Evolutionary conservation across 139 green algal genomes (phyloP), one percentile per base, ranked within the genome.

Genomic region (Micractinium conductrix): DNA sequence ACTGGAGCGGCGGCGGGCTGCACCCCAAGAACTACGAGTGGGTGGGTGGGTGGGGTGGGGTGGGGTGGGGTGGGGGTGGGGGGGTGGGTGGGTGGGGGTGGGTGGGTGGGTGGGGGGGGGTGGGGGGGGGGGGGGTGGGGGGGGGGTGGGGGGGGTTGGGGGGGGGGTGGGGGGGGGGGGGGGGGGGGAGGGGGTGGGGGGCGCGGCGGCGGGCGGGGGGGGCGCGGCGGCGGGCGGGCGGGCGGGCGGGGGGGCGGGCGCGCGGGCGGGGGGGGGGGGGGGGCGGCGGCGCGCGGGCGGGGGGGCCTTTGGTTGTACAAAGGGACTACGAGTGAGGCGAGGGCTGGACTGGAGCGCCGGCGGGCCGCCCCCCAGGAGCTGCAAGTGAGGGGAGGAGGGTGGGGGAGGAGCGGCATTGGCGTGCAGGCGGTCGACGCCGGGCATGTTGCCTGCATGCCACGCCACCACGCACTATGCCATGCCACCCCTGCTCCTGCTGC

Each of bases 11-110:
- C 42, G n/a, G 44, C 62, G 65, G 48, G 30, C 45, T 63, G 17
- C 78, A 83, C 62, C 78, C 76, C 58, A 82, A 44, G 58, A 82
- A 58, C 76, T 82, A 60, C 76, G n/a, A n/a, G n/a, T n/a, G n/a
- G n/a, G n/a, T n/a, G 14, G 17, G 22, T 12, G 24, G 60, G 6
- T 12, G 60, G 6, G 24, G 17, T 9, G 24, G 60, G 60, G 60
- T 12, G 24, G 60, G 7, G 22, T 9, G 22, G 60, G 14, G 10
- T 33, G 21, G 60, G 14, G 6, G 60, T 10, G 7, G 6, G 10
- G 17, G 60, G n/a, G n/a, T n/a, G n/a, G n/a, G n/a, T n/a, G n/a
- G n/a, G n/a, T n/a, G n/a, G n/a, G n/a, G n/a, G n/a, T n/a, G n/a
- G n/a, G n/a, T n/a, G n/a, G n/a, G n/a, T n/a, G n/a, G n/a, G n/a